phyloP scores from a whole-genome alignment of 371 early-diverging fungal genomes.

The Mortierella sp. region DNA sequence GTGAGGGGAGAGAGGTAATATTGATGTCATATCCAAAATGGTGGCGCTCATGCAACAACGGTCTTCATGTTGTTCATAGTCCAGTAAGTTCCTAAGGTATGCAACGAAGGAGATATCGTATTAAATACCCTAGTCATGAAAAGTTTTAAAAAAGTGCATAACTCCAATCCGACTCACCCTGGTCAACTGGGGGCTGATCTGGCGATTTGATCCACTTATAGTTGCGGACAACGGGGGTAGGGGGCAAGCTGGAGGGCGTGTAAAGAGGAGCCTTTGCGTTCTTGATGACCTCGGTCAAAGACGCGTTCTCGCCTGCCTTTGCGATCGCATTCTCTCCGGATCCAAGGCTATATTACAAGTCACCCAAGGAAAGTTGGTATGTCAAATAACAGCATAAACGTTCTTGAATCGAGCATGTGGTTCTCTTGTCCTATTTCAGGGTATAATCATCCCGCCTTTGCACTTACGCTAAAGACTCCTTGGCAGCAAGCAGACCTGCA shows the following conservation, averaged over 20 bases:
- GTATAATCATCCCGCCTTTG: background rate
- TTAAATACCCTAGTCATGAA: background rate
- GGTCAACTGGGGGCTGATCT: constrained; percentile 52
- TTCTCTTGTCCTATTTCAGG: too few relatives aligned
- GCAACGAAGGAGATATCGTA: background rate
- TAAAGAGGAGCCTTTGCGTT: constrained; percentile 57
- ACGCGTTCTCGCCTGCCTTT: constrained; percentile 44
- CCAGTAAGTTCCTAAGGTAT: constrained; percentile 26
- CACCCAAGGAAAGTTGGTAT: too few relatives aligned
- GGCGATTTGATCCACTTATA: constrained; percentile 45
- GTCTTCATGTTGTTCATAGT: constrained; percentile 27
- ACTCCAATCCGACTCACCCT: constrained; percentile 14
- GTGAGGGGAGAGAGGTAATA: too few relatives aligned
- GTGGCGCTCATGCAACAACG: too few relatives aligned
- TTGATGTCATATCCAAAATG: too few relatives aligned
- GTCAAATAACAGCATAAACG: too few relatives aligned
- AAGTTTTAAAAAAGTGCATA: too few relatives aligned
- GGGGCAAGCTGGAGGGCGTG: constrained; percentile 60
- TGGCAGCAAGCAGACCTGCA: constrained; percentile 69
- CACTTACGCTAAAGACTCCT: constrained; percentile 32
- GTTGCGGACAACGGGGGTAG: constrained; percentile 57
- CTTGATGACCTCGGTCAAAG: constrained; percentile 55
- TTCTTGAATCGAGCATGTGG: too few relatives aligned
- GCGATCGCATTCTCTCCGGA: constrained; percentile 50
- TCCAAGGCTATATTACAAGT: constrained; percentile 26